A percentile compares a stretch with the other conserved stretches of the same genome.
phyloP scores from a whole-genome alignment of 331 rosid species.

The Stylosanthes scabra region DNA sequence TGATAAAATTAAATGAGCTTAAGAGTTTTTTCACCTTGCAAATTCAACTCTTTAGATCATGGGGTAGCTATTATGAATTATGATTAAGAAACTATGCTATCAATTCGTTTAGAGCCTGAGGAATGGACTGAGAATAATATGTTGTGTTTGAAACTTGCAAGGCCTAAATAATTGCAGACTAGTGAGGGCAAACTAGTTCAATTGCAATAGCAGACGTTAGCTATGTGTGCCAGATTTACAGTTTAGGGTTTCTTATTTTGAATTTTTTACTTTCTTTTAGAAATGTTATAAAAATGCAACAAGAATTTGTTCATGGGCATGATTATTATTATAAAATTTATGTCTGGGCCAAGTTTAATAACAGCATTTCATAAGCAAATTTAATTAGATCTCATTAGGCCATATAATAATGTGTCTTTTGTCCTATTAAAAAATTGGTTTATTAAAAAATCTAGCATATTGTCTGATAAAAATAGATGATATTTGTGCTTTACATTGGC shows the following conservation, averaged over 20 bases:
- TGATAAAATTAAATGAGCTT: constrained; percentile 5
- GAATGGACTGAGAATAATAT: background rate
- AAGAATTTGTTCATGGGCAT: background rate
- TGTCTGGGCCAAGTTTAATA: constrained; percentile 10
- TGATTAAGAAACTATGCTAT: background rate
- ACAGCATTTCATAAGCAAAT: constrained; percentile 7
- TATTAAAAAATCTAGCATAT: too few relatives aligned
- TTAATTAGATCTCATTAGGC: constrained; percentile 10
- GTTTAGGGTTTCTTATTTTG: too few relatives aligned
- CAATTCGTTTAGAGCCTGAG: background rate
- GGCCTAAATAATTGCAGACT: constrained; percentile 6
- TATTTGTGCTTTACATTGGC: too few relatives aligned
- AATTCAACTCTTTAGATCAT: background rate
- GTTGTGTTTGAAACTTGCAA: constrained; percentile 11
- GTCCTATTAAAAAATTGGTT: too few relatives aligned
- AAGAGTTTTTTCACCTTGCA: constrained; percentile 9
- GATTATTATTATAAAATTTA: constrained; percentile 5
- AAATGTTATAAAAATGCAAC: background rate
- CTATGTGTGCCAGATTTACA: too few relatives aligned
- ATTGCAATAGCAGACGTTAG: background rate
- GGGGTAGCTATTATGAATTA: constrained; percentile 1
- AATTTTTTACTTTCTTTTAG: too few relatives aligned
- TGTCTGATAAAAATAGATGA: too few relatives aligned
- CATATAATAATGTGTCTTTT: constrained; percentile 1
- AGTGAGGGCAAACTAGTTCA: constrained; percentile 1